These are phyloP conservation scores for Trichoderma oligosporum DNA, from an alignment of 2,329 filamentous ascomycete genomes.

Conservation along the genomic window DNA sequence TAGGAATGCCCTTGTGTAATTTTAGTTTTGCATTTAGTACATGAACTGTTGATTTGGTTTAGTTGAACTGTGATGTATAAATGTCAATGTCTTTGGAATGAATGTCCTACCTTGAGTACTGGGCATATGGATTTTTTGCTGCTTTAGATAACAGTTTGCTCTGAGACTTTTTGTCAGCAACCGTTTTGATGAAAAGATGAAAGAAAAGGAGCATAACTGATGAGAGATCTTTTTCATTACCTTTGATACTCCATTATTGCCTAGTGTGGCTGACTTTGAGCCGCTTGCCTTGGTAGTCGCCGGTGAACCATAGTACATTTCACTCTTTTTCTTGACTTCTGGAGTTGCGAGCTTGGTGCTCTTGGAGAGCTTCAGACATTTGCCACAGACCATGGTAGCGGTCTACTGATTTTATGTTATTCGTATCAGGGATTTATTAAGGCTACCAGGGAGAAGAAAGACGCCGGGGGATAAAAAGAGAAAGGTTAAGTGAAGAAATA, in stretches of 20 bases:
- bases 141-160: slow-evolving; percentile 62
- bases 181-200: neutral
- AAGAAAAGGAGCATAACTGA: too few species aligned
- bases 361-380: slow-evolving; percentile 59
- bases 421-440: neutral
- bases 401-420: neutral
- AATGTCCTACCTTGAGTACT: slow-evolving; percentile 49
- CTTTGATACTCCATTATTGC: slow-evolving; percentile 57
- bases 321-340: slow-evolving; percentile 62
- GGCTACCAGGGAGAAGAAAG: neutral
- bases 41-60: slow-evolving; percentile 42
- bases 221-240: slow-evolving; percentile 33
- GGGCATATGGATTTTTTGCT: slow-evolving; percentile 63
- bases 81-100: neutral
- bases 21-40: slow-evolving; percentile 60
- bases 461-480: too few species aligned
- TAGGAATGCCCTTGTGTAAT: slow-evolving; percentile 57
- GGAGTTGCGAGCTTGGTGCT: slow-evolving; percentile 58
- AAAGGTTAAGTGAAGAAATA: neutral
- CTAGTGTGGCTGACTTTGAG: slow-evolving; percentile 51
- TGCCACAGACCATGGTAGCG: slow-evolving; percentile 58
- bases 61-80: neutral
- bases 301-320: slow-evolving; percentile 62
- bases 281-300: slow-evolving; percentile 38
- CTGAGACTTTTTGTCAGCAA: slow-evolving; percentile 31